A percentile compares a stretch with the other conserved stretches of the same genome.
phyloP scores from a whole-genome alignment of 352 stramenopile genomes.

The Pythium grandisporangium region DNA sequence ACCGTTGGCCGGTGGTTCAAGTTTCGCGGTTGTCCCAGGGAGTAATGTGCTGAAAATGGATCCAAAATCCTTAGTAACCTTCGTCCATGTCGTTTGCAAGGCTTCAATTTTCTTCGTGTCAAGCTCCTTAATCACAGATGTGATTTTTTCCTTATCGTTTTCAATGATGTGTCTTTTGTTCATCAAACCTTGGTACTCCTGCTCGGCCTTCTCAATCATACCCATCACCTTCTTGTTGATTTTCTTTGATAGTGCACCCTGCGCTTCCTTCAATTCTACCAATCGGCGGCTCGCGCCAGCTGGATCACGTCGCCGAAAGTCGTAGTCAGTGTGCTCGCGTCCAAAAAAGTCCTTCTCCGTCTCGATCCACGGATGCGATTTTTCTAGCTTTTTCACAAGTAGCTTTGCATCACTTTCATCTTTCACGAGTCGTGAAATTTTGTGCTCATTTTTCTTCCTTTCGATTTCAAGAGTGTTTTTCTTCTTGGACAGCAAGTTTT shows the following conservation, averaged over 20 bases:
- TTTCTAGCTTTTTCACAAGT: conserved; percentile 89
- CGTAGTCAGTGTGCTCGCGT: conserved; percentile 95
- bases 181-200: conserved; percentile 97
- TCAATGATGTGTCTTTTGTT: conserved; percentile 98
- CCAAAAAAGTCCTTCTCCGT: conserved; percentile 97
- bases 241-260: conserved; percentile 94
- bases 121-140: conserved; percentile 98
- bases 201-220: conserved; percentile 99
- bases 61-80: conserved; percentile 99
- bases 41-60: conserved; percentile 99
- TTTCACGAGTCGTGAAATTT: conserved; percentile 89
- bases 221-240: conserved; percentile 99
- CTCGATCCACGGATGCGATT: conserved; percentile 96
- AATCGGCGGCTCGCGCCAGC: conserved; percentile 81
- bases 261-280: conserved; percentile 88
- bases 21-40: conserved; percentile 94
- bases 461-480: conserved; percentile 89
- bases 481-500: conserved; percentile 78
- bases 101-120: conserved; percentile 98
- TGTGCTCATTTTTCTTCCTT: conserved; percentile 92
- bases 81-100: conserved; percentile 95
- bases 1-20: conserved; percentile 94
- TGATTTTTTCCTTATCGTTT: conserved; percentile 99
- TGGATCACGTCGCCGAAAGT: conserved; percentile 91
- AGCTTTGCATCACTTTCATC: conserved; percentile 87